A percentile compares a stretch with the other conserved stretches of the same genome.
Conservation (phyloP, 2,329 filamentous ascomycete genomes). For the Dactylellina sp. region DNA sequence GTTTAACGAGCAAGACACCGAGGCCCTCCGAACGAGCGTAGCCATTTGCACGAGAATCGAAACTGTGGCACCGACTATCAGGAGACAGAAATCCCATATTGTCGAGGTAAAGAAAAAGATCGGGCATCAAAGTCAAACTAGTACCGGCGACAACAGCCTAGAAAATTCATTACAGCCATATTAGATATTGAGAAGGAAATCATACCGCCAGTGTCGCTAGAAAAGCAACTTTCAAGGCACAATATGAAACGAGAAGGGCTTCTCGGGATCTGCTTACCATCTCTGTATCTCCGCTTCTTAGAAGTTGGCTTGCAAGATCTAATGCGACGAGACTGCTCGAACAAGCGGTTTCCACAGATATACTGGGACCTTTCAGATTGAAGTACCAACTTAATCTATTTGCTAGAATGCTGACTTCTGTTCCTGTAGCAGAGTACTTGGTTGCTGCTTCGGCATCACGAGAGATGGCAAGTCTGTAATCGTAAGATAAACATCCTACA, state of each 20-base stretch:
- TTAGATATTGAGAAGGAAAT: neutral
- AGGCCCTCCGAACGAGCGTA: slow-evolving; percentile 75
- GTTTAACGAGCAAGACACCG: slow-evolving; percentile 71
- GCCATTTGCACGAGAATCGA: slow-evolving; percentile 72
- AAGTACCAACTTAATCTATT: slow-evolving; percentile 65
- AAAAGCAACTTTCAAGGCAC: neutral
- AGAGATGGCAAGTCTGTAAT: slow-evolving; percentile 55
- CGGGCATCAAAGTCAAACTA: slow-evolving; percentile 64
- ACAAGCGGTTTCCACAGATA: slow-evolving; percentile 70
- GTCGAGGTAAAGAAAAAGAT: slow-evolving; percentile 62
- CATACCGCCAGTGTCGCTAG: neutral
- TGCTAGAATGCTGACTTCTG: slow-evolving; percentile 65
- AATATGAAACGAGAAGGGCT: neutral
- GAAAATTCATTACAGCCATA: neutral
- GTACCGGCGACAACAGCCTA: slow-evolving; percentile 63
- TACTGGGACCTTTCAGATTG: slow-evolving; percentile 61
- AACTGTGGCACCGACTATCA: slow-evolving; percentile 66
- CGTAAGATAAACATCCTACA: slow-evolving; percentile 36
- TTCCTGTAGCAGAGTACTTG: slow-evolving; percentile 63
- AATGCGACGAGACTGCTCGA: slow-evolving; percentile 70
- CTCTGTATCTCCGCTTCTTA: slow-evolving; percentile 64
- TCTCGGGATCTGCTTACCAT: slow-evolving; percentile 53
- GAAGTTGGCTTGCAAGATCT: slow-evolving; percentile 68
- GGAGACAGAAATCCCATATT: slow-evolving; percentile 66
- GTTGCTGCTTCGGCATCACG: slow-evolving; percentile 63